These are phyloP conservation scores for Colletotrichum costaricense DNA, from an alignment of 2,329 filamentous ascomycete species.

Conservation along the genomic window DNA sequence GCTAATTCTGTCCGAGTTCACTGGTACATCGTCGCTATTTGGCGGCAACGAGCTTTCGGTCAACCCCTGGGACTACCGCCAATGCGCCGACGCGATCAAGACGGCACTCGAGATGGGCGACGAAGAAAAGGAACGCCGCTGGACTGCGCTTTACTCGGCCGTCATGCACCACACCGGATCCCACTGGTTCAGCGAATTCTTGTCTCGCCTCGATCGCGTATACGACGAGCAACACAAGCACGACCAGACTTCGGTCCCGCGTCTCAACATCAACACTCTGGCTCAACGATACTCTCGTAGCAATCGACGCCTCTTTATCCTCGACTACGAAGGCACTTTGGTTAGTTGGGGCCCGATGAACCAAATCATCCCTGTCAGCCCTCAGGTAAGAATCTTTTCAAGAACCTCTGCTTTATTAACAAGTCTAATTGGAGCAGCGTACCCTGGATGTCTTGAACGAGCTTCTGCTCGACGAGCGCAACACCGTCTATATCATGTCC, in stretches of 20 bases:
- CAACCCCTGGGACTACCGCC: conserved; percentile 95
- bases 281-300: conserved; percentile 74
- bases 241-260: conserved; percentile 87
- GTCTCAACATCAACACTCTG: conserved; percentile 77
- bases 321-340: conserved; percentile 94
- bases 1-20: conserved; percentile 94
- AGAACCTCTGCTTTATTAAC: neutral
- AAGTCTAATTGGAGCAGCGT: conserved; percentile 59
- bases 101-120: conserved; percentile 83
- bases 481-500: conserved; percentile 95
- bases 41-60: conserved; percentile 83
- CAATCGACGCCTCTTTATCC: conserved; percentile 81
- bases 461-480: conserved; percentile 81
- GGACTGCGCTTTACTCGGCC: conserved; percentile 77
- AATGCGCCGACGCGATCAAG: conserved; percentile 88
- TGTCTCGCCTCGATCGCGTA: conserved; percentile 76
- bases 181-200: conserved; percentile 86
- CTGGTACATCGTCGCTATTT: conserved; percentile 89
- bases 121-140: conserved; percentile 79
- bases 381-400: conserved; percentile 58
- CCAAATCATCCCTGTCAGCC: conserved; percentile 87
- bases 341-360: conserved; percentile 88
- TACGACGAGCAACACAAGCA: conserved; percentile 88
- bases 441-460: conserved; percentile 87
- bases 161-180: conserved; percentile 86